Base-by-base conservation (phyloP, 192 early-diverging fungal genomes). In the Entophlyctis luteolus region DNA sequence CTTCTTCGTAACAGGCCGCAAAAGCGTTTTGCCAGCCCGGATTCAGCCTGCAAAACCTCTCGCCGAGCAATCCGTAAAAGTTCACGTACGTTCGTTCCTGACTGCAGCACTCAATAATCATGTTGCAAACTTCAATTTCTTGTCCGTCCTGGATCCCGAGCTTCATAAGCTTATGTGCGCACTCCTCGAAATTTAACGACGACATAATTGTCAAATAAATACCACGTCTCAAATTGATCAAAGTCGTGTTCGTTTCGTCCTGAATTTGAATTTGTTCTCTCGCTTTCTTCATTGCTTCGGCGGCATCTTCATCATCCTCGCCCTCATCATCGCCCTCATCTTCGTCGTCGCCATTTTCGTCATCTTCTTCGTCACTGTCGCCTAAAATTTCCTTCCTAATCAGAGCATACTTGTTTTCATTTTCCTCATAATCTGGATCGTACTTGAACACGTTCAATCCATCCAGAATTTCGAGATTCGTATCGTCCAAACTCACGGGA, bases 141-240 rank as follows among this genome's bases (percentile, higher is more conserved):
- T 95, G 89, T 42, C 90, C 93, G 47, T 85, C 83, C 49, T 85
- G 85, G 37, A 96, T 85, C 47, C 89, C 77, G 35, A 98, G 80
- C 68, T 91, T 86, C 80, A 98, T 83, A 47, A 96, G 82, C 76
- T 98, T 98, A 81, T 98, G 95, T 47, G 89, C 89, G 50, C 89
- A 91, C 75, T 98, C 95, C 72, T 98, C 95, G 75, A 92, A 96
- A 69, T 93, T 92, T 48, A 96, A 82, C 55, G 86, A 87, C 2
- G 94, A 96, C 90, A 95, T 96, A 68, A 96, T 93, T 6, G 94
- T 91, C 56, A 98, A 75, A 69, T 98, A 98, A 56, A 98, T 96
- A n/a, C 85, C 89, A 62, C 92, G 88, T 35, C 95, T 86, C 23
- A 96, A 82, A 53, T 87, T 91, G 48, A 96, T 86, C 22, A 93